Conservation (phyloP, 116 monocot genomes). For the Iris pallida region DNA sequence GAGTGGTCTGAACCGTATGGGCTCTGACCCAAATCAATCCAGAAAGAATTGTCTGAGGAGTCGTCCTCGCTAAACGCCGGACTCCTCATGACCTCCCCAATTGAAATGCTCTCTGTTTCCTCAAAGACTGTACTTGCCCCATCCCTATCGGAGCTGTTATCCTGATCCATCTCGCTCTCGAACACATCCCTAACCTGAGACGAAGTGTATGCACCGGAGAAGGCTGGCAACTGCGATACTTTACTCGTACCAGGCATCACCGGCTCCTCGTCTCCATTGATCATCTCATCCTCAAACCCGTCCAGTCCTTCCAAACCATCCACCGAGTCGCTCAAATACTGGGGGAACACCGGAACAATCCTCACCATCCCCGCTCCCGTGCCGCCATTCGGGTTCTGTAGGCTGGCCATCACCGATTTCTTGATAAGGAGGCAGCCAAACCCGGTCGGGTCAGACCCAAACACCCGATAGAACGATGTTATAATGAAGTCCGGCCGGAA, state of each 20-base stretch:
- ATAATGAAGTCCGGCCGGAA: slow-evolving; percentile 59
- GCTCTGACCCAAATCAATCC: slow-evolving; percentile 86
- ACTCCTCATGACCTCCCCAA: slow-evolving; percentile 65
- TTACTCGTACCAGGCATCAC: slow-evolving; percentile 8
- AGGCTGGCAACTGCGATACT: slow-evolving; percentile 53
- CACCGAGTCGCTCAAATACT: slow-evolving; percentile 57
- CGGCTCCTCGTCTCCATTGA: slow-evolving; percentile 6
- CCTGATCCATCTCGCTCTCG: slow-evolving; percentile 21
- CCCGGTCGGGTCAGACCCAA: slow-evolving; percentile 74
- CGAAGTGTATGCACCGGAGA: slow-evolving; percentile 62
- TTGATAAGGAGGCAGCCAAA: slow-evolving; percentile 78
- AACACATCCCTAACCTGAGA: slow-evolving; percentile 58
- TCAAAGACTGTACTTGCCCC: slow-evolving; percentile 36
- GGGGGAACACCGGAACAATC: slow-evolving; percentile 38
- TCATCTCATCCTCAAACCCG: slow-evolving; percentile 37
- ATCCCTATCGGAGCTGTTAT: slow-evolving; percentile 3
- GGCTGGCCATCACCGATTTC: slow-evolving; percentile 55
- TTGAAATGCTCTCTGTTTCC: slow-evolving; percentile 54
- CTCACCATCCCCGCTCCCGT: slow-evolving; percentile 38
- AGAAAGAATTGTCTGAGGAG: slow-evolving; percentile 48
- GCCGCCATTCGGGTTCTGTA: slow-evolving; percentile 25
- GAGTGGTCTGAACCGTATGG: slow-evolving; percentile 53
- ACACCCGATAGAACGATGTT: slow-evolving; percentile 58
- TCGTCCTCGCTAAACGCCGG: slow-evolving; percentile 56
- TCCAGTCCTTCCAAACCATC: slow-evolving; percentile 42